Evolutionary conservation across 2,329 filamentous ascomycete genomes (phyloP).

Genomic region (Massarina eburnea): DNA sequence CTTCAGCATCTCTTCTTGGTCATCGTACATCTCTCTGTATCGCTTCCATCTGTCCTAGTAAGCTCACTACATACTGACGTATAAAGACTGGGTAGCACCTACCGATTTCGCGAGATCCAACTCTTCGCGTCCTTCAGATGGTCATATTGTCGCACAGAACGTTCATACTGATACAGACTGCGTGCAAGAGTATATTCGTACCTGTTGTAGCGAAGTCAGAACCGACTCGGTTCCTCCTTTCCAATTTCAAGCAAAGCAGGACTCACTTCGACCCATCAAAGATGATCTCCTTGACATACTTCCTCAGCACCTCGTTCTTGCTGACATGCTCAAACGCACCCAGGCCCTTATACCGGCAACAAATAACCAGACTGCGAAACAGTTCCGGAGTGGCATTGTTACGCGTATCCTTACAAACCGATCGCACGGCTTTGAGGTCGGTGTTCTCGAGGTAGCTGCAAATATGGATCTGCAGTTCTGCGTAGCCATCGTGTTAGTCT

Average conservation of each 20-base stretch:
- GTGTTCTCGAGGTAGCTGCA: conserved; percentile 24
- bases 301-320: conserved; percentile 20
- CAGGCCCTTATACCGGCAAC: conserved; percentile 31
- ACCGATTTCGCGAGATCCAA: no score
- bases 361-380: conserved; percentile 27
- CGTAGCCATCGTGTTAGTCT: not conserved
- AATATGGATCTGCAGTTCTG: conserved; percentile 33
- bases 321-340: conserved; percentile 31
- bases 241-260: no score
- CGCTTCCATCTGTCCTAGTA: conserved; percentile 22
- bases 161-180: conserved; percentile 12
- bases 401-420: conserved; percentile 20
- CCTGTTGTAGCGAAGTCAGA: conserved; percentile 7
- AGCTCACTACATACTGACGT: conserved; percentile 11
- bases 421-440: conserved; percentile 28
- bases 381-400: conserved; percentile 27
- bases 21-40: conserved; percentile 24
- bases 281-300: conserved; percentile 34
- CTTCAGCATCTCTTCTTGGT: conserved; percentile 29
- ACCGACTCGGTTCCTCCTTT: no score
- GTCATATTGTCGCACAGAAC: conserved; percentile 3
- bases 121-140: conserved; percentile 1
- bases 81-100: not conserved
- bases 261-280: conserved; percentile 22
- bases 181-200: conserved; percentile 19